Percentiles rank a stretch among this genome's conserved stretches.
phyloP scores from a whole-genome alignment of 306 rosid species.

The Gillenia trifoliata region DNA sequence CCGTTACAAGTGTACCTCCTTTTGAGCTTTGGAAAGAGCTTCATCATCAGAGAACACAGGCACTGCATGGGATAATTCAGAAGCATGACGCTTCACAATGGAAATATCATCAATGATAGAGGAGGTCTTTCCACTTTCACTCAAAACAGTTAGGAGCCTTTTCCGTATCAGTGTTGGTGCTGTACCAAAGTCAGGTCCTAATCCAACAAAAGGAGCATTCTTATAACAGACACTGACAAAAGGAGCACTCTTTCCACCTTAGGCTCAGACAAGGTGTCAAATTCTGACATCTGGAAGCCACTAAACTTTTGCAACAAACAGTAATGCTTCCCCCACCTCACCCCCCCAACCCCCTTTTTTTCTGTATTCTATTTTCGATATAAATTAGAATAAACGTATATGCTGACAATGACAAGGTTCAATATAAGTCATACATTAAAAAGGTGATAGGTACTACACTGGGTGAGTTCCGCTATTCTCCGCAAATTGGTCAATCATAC shows the following conservation, averaged over 20 bases:
- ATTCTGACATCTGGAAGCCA: not conserved
- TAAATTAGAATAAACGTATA: not conserved
- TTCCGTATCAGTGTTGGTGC: slow-evolving; percentile 67
- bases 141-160: slow-evolving; percentile 66
- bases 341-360: too few relatives aligned
- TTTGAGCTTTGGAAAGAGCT: slow-evolving; percentile 67
- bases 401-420: not conserved
- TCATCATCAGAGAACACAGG: slow-evolving; percentile 85
- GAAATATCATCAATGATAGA: slow-evolving; percentile 79
- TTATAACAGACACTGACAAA: not conserved
- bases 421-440: not conserved
- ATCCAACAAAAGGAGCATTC: slow-evolving; percentile 15
- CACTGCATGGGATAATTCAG: slow-evolving; percentile 71
- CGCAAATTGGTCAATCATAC: not conserved
- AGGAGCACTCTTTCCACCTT: not conserved
- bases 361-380: not conserved
- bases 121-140: slow-evolving; percentile 64
- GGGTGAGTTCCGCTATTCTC: not conserved
- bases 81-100: slow-evolving; percentile 69
- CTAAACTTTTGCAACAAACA: not conserved
- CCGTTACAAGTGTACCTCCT: slow-evolving; percentile 54
- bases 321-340: too few relatives aligned
- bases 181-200: slow-evolving; percentile 92
- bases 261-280: not conserved
- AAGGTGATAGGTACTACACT: not conserved